Evolutionary conservation across 116 monocot species (phyloP).

Genomic region (Cymodocea nodosa): DNA sequence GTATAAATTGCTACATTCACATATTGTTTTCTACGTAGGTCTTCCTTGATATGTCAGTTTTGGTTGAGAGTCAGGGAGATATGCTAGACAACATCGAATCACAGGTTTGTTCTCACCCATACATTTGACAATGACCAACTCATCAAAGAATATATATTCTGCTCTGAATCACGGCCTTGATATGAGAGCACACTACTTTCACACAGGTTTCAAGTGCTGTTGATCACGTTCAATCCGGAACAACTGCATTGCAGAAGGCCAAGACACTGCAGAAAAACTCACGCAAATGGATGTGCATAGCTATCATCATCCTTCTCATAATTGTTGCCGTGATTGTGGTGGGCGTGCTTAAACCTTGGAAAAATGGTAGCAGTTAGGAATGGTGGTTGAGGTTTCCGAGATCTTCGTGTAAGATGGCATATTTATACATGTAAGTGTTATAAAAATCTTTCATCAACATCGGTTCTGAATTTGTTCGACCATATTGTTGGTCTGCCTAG

Average conservation of each 20-base stretch:
- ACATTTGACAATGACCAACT: neutral
- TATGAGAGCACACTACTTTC: neutral
- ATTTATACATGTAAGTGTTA: neutral
- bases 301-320: conserved; percentile 40
- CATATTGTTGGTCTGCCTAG: neutral
- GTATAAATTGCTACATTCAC: neutral
- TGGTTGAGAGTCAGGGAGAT: conserved; percentile 66
- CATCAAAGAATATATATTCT: neutral
- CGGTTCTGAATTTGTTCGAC: neutral
- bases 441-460: neutral
- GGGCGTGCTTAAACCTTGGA: conserved; percentile 40
- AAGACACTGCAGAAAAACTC: conserved; percentile 42
- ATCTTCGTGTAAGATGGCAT: neutral
- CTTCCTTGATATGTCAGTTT: conserved; percentile 59
- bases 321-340: conserved; percentile 36
- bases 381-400: neutral
- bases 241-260: conserved; percentile 33
- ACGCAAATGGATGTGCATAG: conserved; percentile 55
- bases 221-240: conserved; percentile 41
- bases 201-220: conserved; percentile 46
- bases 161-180: neutral
- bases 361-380: neutral
- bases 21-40: conserved; percentile 20
- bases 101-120: conserved; percentile 21
- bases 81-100: conserved; percentile 60